Conservation (phyloP, 306 rosid species). For the Vicia villosa region DNA sequence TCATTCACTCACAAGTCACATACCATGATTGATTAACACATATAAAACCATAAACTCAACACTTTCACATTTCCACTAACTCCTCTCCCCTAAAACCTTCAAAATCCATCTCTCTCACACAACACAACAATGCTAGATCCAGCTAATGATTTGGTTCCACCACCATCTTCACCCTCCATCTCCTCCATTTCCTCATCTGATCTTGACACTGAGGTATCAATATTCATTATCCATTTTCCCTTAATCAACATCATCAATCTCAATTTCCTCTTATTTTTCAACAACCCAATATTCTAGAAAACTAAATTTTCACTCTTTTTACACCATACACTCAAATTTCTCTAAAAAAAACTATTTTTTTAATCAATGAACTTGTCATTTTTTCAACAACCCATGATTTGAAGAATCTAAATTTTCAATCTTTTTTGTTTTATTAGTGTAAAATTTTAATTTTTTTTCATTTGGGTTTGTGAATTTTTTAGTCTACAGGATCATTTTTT, state of each 20-base stretch:
- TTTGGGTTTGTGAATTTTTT: constrained; percentile 15
- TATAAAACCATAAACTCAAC: constrained; percentile 29
- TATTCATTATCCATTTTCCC: neutral
- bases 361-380: neutral
- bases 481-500: constrained; percentile 98
- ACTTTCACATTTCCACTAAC: neutral
- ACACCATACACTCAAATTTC: neutral
- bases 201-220: constrained; percentile 80
- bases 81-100: constrained; percentile 22
- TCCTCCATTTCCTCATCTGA: constrained; percentile 97
- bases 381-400: constrained; percentile 33
- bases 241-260: neutral
- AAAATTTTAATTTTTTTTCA: neutral
- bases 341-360: neutral
- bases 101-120: neutral
- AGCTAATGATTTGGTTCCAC: constrained; percentile 70
- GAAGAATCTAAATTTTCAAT: neutral
- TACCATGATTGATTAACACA: constrained; percentile 4
- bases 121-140: constrained; percentile 72
- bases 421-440: neutral
- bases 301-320: neutral
- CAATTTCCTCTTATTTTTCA: neutral
- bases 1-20: constrained; percentile 25
- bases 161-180: constrained; percentile 84
- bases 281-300: neutral